Evolutionary conservation across 257 asterid genomes (phyloP).

Genomic region (Ilex aquifolium): DNA sequence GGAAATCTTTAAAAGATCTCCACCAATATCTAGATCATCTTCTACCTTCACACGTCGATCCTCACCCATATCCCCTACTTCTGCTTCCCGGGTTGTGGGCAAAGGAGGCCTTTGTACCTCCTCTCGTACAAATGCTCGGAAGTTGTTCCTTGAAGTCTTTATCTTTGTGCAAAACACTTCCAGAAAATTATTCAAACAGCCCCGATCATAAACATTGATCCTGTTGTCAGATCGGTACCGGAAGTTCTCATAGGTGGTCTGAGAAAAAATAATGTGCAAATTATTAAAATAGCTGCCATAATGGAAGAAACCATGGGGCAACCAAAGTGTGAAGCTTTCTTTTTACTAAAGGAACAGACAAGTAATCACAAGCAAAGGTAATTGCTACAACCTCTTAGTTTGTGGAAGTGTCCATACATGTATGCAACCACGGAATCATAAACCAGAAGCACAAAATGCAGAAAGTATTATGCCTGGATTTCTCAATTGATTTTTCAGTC

Average conservation of each 20-base stretch:
- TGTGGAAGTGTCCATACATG: too few species aligned
- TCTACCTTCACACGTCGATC: slow-evolving; percentile 78
- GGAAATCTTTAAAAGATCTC: slow-evolving; percentile 87
- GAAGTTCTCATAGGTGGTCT: slow-evolving; percentile 97
- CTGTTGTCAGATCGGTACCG: slow-evolving; percentile 88
- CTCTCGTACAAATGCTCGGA: slow-evolving; percentile 73
- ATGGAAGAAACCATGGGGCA: not conserved
- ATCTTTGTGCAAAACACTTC: slow-evolving; percentile 90
- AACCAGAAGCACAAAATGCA: too few species aligned
- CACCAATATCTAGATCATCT: slow-evolving; percentile 84
- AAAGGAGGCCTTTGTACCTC: slow-evolving; percentile 58
- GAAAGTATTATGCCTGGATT: too few species aligned
- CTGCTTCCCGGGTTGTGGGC: slow-evolving; percentile 50
- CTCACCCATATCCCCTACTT: slow-evolving; percentile 40
- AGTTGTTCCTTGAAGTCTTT: slow-evolving; percentile 81
- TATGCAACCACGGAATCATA: too few species aligned
- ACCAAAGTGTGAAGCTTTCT: not conserved
- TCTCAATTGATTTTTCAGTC: too few species aligned
- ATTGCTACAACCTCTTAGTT: not conserved
- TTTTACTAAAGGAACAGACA: not conserved
- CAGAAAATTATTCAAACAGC: slow-evolving; percentile 63
- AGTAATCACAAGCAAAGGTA: not conserved
- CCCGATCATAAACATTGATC: slow-evolving; percentile 76
- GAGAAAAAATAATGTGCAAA: slow-evolving; percentile 19
- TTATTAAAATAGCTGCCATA: not conserved